Conservation (phyloP, 257 asterid genomes). For the Gynochthodes officinalis region DNA sequence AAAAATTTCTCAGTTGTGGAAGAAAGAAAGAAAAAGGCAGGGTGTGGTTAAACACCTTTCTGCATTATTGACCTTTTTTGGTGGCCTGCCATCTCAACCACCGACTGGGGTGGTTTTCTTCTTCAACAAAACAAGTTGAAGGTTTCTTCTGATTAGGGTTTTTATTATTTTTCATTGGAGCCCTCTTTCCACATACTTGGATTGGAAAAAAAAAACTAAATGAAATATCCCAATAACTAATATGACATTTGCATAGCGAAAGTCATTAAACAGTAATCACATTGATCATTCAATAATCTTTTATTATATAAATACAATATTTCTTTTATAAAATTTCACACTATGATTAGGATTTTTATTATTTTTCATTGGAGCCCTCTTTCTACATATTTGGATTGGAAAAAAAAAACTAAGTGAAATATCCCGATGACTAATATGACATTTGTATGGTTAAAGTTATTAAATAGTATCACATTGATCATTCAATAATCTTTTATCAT, state of each 20-base stretch:
- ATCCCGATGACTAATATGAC: no score
- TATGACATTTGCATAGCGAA: no score
- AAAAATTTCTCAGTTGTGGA: not conserved
- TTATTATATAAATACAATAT: no score
- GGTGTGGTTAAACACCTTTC: slow-evolving; percentile 11
- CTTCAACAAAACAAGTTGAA: slow-evolving; percentile 14
- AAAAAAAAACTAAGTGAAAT: no score
- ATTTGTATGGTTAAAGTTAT: no score
- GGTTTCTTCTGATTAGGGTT: not conserved
- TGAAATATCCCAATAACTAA: no score
- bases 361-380: not conserved
- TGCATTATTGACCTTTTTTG: slow-evolving; percentile 18
- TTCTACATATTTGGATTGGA: not conserved
- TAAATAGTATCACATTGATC: no score
- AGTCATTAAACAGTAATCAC: no score
- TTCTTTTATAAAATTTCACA: no score
- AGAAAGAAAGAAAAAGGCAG: not conserved
- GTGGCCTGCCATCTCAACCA: slow-evolving; percentile 25
- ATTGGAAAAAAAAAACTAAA: no score
- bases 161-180: not conserved
- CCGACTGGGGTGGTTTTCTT: slow-evolving; percentile 14
- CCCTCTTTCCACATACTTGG: not conserved
- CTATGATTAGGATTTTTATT: not conserved
- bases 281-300: no score
- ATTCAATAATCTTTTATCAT: no score